Conservation (phyloP, 495 filamentous ascomycete genomes). For the Neurospora tetraspora region DNA sequence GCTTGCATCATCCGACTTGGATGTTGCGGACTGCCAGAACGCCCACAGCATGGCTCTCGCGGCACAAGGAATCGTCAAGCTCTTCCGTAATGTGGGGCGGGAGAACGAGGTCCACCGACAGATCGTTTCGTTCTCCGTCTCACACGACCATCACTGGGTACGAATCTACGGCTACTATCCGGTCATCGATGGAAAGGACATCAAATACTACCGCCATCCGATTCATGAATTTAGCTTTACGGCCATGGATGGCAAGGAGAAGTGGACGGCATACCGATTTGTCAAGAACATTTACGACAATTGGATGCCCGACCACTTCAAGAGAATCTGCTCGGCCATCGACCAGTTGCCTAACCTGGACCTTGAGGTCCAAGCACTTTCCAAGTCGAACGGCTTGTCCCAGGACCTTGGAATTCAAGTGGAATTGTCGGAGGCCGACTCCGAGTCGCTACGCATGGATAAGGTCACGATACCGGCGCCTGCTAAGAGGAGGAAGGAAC, state of each 20-base stretch:
- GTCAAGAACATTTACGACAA: constrained; percentile 30
- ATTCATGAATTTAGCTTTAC: neutral
- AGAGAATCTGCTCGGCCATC: constrained; percentile 31
- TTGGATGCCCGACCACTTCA: constrained; percentile 27
- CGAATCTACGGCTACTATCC: constrained; percentile 31
- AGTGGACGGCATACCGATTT: neutral
- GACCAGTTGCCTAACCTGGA: constrained; percentile 22
- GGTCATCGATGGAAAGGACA: constrained; percentile 5
- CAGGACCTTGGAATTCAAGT: neutral
- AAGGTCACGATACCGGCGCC: no score
- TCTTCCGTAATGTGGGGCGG: constrained; percentile 22
- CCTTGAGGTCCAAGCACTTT: constrained; percentile 7
- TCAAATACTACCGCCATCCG: constrained; percentile 7
- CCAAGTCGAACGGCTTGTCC: constrained; percentile 7
- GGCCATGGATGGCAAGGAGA: neutral
- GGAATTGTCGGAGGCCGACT: neutral
- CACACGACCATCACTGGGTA: constrained; percentile 27
- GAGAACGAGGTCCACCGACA: constrained; percentile 29
- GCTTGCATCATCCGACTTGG: neutral
- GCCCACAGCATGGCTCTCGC: constrained; percentile 27
- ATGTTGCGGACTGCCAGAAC: constrained; percentile 10
- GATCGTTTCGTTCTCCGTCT: constrained; percentile 39
- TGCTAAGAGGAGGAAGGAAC: no score
- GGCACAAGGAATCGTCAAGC: constrained; percentile 24
- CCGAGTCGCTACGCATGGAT: neutral